Evolutionary conservation across 768 basidiomycete species (phyloP).

Genomic region (Boletus rex-veris): DNA sequence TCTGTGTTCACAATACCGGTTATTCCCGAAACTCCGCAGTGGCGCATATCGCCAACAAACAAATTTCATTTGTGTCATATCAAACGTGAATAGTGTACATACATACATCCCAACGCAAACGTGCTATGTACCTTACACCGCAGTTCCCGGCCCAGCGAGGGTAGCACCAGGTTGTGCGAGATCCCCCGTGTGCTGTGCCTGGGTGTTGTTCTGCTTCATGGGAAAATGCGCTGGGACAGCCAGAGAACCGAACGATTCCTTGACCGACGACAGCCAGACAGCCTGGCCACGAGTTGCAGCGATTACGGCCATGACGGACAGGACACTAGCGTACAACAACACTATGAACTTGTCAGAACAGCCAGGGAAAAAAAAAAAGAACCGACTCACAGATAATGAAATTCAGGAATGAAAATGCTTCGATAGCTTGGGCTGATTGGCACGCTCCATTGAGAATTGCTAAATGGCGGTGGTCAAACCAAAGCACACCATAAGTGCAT

Average conservation of each 20-base stretch:
- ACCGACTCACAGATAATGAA: slow-evolving; percentile 32
- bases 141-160: too few relatives aligned
- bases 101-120: too few relatives aligned
- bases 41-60: slow-evolving; percentile 4
- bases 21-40: slow-evolving; percentile 31
- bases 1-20: slow-evolving; percentile 19
- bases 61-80: too few relatives aligned
- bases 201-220: slow-evolving; percentile 14
- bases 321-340: slow-evolving; percentile 25
- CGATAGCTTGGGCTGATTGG: slow-evolving; percentile 29
- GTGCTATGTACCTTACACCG: too few relatives aligned
- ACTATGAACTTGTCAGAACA: slow-evolving; percentile 24
- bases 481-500: background rate
- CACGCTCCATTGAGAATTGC: slow-evolving; percentile 20
- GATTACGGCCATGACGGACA: slow-evolving; percentile 26
- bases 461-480: slow-evolving; percentile 6
- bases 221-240: slow-evolving; percentile 8
- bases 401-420: slow-evolving; percentile 36
- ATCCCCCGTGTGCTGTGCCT: background rate
- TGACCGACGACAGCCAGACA: slow-evolving; percentile 35
- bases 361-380: background rate
- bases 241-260: slow-evolving; percentile 21
- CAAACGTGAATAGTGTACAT: too few relatives aligned
- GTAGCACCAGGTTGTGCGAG: too few relatives aligned
- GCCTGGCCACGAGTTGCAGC: slow-evolving; percentile 27